Evolutionary conservation across 2,329 filamentous ascomycete species (phyloP).

Genomic region (Coniochaeta hoffmannii): DNA sequence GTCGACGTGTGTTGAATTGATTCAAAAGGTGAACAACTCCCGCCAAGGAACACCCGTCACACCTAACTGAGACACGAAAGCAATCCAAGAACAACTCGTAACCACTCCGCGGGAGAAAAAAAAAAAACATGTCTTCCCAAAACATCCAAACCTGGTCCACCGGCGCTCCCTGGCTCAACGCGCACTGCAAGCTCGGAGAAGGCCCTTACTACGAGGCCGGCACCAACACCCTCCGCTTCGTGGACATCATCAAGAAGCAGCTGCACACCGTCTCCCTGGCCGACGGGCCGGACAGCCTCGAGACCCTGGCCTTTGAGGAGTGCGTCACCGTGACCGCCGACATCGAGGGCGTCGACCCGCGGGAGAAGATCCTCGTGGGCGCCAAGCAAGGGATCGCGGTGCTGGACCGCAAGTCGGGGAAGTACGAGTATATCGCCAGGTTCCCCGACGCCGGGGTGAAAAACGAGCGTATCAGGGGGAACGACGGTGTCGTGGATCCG

Average conservation of each 20-base stretch:
- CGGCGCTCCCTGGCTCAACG: slow-evolving; percentile 49
- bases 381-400: slow-evolving; percentile 79
- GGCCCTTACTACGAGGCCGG: slow-evolving; percentile 65
- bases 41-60: neutral
- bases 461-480: slow-evolving; percentile 56
- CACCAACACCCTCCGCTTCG: slow-evolving; percentile 62
- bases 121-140: slow-evolving; percentile 21
- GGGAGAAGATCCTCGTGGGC: slow-evolving; percentile 64
- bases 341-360: slow-evolving; percentile 57
- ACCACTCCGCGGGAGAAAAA: too few relatives aligned
- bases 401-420: slow-evolving; percentile 55
- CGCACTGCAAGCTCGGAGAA: slow-evolving; percentile 63
- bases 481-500: slow-evolving; percentile 77
- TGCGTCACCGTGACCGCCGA: slow-evolving; percentile 66
- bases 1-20: neutral
- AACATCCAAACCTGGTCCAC: slow-evolving; percentile 42
- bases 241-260: slow-evolving; percentile 74
- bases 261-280: slow-evolving; percentile 64
- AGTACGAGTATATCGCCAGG: slow-evolving; percentile 44
- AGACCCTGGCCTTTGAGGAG: slow-evolving; percentile 50
- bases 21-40: neutral
- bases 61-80: neutral
- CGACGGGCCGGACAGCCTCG: slow-evolving; percentile 54
- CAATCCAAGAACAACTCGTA: too few relatives aligned
- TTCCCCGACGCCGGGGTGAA: slow-evolving; percentile 31